phyloP scores from a whole-genome alignment of 2,329 filamentous ascomycete species.

The Diaporthe citri region DNA sequence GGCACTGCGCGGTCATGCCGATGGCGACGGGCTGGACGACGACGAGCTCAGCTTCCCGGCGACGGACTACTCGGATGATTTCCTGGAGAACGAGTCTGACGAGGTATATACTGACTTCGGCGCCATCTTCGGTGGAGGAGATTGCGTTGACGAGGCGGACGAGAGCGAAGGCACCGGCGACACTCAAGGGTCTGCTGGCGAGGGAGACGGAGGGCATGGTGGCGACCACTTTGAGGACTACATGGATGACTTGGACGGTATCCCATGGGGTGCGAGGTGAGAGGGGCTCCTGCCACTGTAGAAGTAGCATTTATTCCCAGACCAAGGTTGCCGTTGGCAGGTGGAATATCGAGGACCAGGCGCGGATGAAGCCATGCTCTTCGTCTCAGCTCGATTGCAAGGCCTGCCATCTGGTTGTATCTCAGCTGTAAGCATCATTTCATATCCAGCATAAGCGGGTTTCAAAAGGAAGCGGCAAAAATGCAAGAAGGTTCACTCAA shows the following conservation, averaged over 20 bases:
- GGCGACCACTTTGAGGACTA: conserved; percentile 64
- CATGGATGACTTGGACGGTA: conserved; percentile 68
- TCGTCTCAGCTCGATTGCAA: background rate
- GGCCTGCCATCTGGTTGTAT: background rate
- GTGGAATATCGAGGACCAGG: background rate
- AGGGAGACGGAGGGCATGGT: background rate
- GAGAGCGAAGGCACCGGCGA: conserved; percentile 49
- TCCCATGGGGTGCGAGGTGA: conserved; percentile 57
- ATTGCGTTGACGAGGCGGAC: conserved; percentile 45
- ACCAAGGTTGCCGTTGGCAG: background rate
- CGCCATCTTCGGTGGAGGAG: conserved; percentile 57
- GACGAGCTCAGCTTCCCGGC: conserved; percentile 62
- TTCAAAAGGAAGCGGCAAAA: background rate
- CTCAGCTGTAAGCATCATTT: conserved; percentile 1
- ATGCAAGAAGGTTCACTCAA: too few species aligned
- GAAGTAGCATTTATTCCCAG: background rate
- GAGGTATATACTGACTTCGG: conserved; percentile 69
- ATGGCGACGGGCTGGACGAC: conserved; percentile 52
- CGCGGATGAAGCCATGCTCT: background rate
- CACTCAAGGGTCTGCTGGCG: background rate
- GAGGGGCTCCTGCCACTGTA: background rate
- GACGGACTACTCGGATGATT: conserved; percentile 56
- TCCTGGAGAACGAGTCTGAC: conserved; percentile 60
- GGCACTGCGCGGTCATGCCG: conserved; percentile 42
- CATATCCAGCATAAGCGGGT: background rate